A percentile compares a stretch with the other conserved stretches of the same genome.
These are phyloP conservation scores for Linderniella brevidens DNA, from an alignment of 257 asterid species.

Conservation along the genomic window DNA sequence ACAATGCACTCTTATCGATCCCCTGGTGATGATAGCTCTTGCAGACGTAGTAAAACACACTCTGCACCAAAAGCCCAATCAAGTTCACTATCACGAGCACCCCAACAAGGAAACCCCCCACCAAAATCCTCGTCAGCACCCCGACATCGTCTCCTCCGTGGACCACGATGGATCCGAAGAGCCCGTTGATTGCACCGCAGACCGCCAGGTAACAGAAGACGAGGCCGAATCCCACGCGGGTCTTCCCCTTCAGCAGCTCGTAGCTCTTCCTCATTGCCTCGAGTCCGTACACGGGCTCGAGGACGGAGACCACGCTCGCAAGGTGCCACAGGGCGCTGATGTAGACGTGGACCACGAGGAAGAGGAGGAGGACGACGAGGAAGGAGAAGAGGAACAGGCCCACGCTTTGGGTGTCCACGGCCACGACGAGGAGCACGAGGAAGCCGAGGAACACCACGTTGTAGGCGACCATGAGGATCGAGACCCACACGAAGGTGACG, in stretches of 20 bases:
- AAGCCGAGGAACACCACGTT: constrained; percentile 46
- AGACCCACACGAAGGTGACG: constrained; percentile 69
- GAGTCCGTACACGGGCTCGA: constrained; percentile 55
- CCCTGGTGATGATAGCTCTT: constrained; percentile 87
- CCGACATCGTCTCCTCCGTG: constrained; percentile 61
- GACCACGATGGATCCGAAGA: constrained; percentile 62
- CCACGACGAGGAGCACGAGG: constrained; percentile 43
- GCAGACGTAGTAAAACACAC: constrained; percentile 90
- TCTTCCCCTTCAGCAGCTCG: constrained; percentile 47
- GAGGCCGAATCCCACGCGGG: constrained; percentile 36
- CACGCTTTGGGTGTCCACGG: constrained; percentile 46
- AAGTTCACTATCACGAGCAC: constrained; percentile 74
- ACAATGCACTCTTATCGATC: constrained; percentile 71
- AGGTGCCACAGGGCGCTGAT: constrained; percentile 88
- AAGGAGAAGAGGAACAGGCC: constrained; percentile 37
- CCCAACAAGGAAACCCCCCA: constrained; percentile 86
- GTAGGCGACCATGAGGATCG: constrained; percentile 45
- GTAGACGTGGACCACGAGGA: constrained; percentile 68
- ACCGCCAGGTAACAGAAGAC: constrained; percentile 51
- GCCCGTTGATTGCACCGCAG: constrained; percentile 46
- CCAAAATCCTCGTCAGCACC: constrained; percentile 47
- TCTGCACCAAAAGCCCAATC: constrained; percentile 75
- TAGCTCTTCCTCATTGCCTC: constrained; percentile 73
- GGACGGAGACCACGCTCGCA: constrained; percentile 83
- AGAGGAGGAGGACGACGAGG: constrained; percentile 39